Conservation (phyloP, 2,329 filamentous ascomycete genomes). For the Neonectria faginata region DNA sequence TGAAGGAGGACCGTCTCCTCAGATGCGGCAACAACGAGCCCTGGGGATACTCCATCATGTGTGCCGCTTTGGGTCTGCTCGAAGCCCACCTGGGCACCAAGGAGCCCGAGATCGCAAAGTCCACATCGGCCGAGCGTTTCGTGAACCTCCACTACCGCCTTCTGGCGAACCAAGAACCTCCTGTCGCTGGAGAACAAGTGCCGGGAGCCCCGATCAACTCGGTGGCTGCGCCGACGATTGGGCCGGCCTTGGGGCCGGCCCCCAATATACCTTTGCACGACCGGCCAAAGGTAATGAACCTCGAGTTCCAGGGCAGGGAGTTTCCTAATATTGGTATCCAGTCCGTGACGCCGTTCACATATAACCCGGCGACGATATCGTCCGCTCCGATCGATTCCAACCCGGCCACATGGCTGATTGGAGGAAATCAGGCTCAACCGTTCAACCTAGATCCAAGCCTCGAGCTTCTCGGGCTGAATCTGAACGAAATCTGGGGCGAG, state of each 20-base stretch:
- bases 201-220: slow-evolving; percentile 42
- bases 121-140: slow-evolving; percentile 69
- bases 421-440: slow-evolving; percentile 49
- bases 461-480: slow-evolving; percentile 64
- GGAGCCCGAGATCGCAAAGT: slow-evolving; percentile 67
- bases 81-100: slow-evolving; percentile 70
- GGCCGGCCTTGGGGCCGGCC: slow-evolving; percentile 43
- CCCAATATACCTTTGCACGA: slow-evolving; percentile 52
- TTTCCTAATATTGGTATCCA: slow-evolving; percentile 50
- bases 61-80: slow-evolving; percentile 68
- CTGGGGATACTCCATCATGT: slow-evolving; percentile 74
- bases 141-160: slow-evolving; percentile 69
- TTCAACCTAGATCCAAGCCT: slow-evolving; percentile 67
- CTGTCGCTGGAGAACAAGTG: slow-evolving; percentile 49
- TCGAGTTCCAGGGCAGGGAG: slow-evolving; percentile 41
- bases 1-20: slow-evolving; percentile 71
- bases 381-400: slow-evolving; percentile 51
- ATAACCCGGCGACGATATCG: slow-evolving; percentile 49
- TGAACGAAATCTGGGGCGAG: slow-evolving; percentile 68
- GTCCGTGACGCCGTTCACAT: slow-evolving; percentile 57
- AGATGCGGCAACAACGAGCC: slow-evolving; percentile 73
- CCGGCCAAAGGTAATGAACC: slow-evolving; percentile 54
- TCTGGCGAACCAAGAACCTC: slow-evolving; percentile 64
- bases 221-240: slow-evolving; percentile 39
- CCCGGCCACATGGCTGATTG: slow-evolving; percentile 51